phyloP scores from a whole-genome alignment of 2,329 filamentous ascomycete genomes.

The Phaeomoniella chlamydospora region DNA sequence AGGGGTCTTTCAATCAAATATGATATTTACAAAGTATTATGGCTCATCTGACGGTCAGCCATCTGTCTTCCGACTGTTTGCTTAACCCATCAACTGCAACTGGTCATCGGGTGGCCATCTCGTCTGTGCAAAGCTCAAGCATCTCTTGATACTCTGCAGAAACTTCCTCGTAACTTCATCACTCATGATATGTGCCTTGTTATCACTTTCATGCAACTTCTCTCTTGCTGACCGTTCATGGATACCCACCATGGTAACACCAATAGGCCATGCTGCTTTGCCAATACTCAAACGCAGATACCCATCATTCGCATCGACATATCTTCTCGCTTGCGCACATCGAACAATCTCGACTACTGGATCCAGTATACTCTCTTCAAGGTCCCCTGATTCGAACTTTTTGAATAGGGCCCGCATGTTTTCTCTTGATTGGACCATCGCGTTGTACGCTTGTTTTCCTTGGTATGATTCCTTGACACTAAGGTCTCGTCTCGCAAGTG shows the following conservation, averaged over 20 bases:
- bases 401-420: slow-evolving; percentile 84
- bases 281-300: slow-evolving; percentile 88
- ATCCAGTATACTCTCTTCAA: slow-evolving; percentile 65
- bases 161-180: slow-evolving; percentile 94
- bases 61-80: neutral
- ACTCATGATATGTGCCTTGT: slow-evolving; percentile 86
- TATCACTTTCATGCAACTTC: slow-evolving; percentile 71
- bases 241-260: slow-evolving; percentile 99
- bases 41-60: no score
- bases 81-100: slow-evolving; percentile 81
- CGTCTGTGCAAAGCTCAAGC: slow-evolving; percentile 89
- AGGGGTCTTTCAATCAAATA: no score
- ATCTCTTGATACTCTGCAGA: slow-evolving; percentile 93
- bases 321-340: slow-evolving; percentile 76
- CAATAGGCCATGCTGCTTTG: slow-evolving; percentile 96
- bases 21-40: no score
- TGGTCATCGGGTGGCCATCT: slow-evolving; percentile 90
- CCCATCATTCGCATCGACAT: slow-evolving; percentile 92
- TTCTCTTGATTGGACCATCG: slow-evolving; percentile 75
- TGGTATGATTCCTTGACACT: slow-evolving; percentile 57
- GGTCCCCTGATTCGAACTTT: slow-evolving; percentile 66
- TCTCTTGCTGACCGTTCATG: slow-evolving; percentile 92
- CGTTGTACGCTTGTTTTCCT: slow-evolving; percentile 66
- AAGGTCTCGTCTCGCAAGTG: slow-evolving; percentile 47
- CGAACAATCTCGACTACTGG: slow-evolving; percentile 85